A percentile compares a stretch with the other conserved stretches of the same genome.
Conservation (phyloP, 2,329 filamentous ascomycete species). For the Fulvia fulva region DNA sequence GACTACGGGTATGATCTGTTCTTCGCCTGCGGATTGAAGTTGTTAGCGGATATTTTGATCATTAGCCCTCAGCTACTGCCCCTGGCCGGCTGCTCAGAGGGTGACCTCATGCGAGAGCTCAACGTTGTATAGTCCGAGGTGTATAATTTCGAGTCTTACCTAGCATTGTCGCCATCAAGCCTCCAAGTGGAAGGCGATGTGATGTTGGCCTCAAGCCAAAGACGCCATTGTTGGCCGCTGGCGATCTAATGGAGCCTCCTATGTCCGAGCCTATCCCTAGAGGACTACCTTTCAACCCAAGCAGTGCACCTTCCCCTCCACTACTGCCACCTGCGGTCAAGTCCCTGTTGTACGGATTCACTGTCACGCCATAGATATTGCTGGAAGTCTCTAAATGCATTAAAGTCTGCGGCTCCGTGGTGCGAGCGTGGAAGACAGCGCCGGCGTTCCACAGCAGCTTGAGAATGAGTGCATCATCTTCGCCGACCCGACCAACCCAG, state of each 20-base stretch:
- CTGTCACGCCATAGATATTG: conserved; percentile 51
- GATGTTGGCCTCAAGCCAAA: conserved; percentile 44
- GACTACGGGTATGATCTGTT: conserved; percentile 47
- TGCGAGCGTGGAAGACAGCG: conserved; percentile 51
- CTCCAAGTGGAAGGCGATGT: conserved; percentile 42
- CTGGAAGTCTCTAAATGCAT: conserved; percentile 53
- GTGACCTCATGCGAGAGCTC: not conserved
- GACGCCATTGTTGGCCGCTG: conserved; percentile 47
- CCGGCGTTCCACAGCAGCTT: conserved; percentile 47
- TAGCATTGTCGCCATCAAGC: conserved; percentile 35
- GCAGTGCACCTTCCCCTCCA: conserved; percentile 55
- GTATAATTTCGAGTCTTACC: conserved; percentile 39
- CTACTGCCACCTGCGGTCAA: conserved; percentile 53
- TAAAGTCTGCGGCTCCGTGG: conserved; percentile 52
- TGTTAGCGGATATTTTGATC: not conserved
- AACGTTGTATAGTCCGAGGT: not conserved
- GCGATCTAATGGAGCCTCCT: conserved; percentile 47
- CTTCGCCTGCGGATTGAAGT: conserved; percentile 31
- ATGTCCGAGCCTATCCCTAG: conserved; percentile 49
- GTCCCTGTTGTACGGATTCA: conserved; percentile 52
- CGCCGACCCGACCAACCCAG: conserved; percentile 45
- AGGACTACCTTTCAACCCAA: conserved; percentile 50
- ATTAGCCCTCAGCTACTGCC: no score
- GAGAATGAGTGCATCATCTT: conserved; percentile 47
- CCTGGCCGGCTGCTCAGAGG: no score